A percentile compares a stretch with the other conserved stretches of the same genome.
These are phyloP conservation scores for Chrysoporthe cubensis DNA, from an alignment of 2,329 filamentous ascomycete genomes.

Conservation along the genomic window DNA sequence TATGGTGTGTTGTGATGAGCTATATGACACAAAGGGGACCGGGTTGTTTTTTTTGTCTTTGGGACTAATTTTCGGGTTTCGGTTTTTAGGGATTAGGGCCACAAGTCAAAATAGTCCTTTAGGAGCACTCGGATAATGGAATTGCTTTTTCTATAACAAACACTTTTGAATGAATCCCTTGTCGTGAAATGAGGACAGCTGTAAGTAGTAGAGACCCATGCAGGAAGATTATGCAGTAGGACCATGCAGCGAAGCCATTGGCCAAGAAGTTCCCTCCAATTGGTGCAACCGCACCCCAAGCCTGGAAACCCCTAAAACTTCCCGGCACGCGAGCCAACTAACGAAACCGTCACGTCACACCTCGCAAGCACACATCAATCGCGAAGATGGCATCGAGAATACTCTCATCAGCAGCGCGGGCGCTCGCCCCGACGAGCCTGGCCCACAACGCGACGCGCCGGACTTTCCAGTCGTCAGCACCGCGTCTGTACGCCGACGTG, in stretches of 20 bases:
- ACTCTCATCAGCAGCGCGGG: constrained; percentile 44
- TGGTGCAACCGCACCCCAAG: constrained; percentile 5
- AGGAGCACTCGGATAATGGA: constrained; percentile 25
- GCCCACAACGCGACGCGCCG: constrained; percentile 38
- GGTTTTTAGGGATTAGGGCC: constrained; percentile 21
- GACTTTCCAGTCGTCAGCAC: constrained; percentile 56
- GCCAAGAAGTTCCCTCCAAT: constrained; percentile 10
- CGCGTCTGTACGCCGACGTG: constrained; percentile 47
- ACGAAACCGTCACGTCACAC: constrained; percentile 9
- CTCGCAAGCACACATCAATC: constrained; percentile 16
- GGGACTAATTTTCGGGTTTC: constrained; percentile 24
- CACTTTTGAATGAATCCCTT: background rate
- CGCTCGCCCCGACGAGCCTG: constrained; percentile 39
- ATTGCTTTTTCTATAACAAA: background rate
- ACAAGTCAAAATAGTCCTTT: constrained; percentile 25
- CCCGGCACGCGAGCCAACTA: background rate
- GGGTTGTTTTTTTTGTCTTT: constrained; percentile 21
- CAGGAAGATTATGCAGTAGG: background rate
- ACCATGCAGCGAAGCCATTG: constrained; percentile 20
- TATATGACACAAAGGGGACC: constrained; percentile 15
- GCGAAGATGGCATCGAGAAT: constrained; percentile 53
- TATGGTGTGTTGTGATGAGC: constrained; percentile 8
- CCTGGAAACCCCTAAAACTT: constrained; percentile 9
- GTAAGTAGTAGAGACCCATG: background rate
- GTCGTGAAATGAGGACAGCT: background rate